Evolutionary conservation across 345 rosid genomes (phyloP), one percentile per base, ranked within the genome.

Genomic region (Hypericum androsaemum): DNA sequence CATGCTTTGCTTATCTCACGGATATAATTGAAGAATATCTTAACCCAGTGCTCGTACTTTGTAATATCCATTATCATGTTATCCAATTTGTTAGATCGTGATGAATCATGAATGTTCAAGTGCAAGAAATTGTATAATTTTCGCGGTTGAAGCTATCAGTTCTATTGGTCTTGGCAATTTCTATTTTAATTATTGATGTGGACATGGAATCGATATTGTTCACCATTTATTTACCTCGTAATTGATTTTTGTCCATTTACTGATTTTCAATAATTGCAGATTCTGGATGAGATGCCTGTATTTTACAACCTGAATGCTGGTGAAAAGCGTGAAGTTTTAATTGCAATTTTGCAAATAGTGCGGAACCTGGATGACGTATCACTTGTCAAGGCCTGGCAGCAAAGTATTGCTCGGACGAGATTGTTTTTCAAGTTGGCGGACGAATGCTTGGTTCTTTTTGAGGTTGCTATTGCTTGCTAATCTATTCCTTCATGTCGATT

Each of bases 231-330:
- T 46, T n/a, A n/a, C n/a, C n/a, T n/a, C n/a, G n/a, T n/a, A n/a
- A n/a, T n/a, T n/a, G n/a, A n/a, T n/a, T n/a, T n/a, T n/a, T 17
- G 6, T 14, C 7, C 3, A 7, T 9, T 13, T 10, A 46, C 22
- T 46, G 50, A 46, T 32, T 32, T 46, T 46, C 22, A 36, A 15
- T 47, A 37, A 62, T 32, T 75, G 88, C 95, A 92, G 98, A 92
- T 92, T 66, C 74, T 92, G 40, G 98, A 92, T 71, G 98, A 92
- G 80, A 92, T 92, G 98, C 98, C 98, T 41, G 94, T 92, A 50
- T 92, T 88, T 68, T 92, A 92, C 81, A 88, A 85, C 65, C 78
- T 92, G 68, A 92, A 80, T 81, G 81, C 90, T 35, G 79, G 80
- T 61, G 98, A 88, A 69, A 92, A 92, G 82, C 95, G 95, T 61